Evolutionary conservation across 2,329 filamentous ascomycete species (phyloP), one percentile per base, ranked within the genome.

Genomic region (Penicillium concentricum): DNA sequence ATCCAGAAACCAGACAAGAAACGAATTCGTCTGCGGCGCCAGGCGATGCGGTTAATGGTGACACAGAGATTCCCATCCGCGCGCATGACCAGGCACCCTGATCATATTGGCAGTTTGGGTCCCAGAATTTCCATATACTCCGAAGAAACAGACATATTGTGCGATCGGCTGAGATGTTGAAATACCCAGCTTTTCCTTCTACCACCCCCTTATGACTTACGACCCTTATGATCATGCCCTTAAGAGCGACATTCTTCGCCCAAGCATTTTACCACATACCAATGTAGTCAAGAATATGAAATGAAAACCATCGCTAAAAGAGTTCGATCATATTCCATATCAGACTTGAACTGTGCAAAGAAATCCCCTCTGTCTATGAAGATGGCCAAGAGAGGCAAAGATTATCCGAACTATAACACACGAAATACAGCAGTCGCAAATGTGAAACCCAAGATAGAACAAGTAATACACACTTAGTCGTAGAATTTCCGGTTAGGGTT

Each of bases 401-500:
- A 57, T 50, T 51, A 51, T 44, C 61, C 58, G 54, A 64, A 65
- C 57, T 64, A 65, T 65, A 58, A 51, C 60, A 66, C 61, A 65
- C 47, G 50, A 58, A 64, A 61, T 46, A 46, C 38, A 53, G 38
- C 52, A 49, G 39, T 42, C 52, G n/a, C 41, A 49, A 41, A 52
- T 7, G 32, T 41, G 46, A 37, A 48, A 45, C 28, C 35, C 44
- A 54, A 42, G 54, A 39, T 51, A 30, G 32, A 52, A 43, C 26
- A 52, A 46, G 56, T 26, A 57, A 18, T 13, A 57, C 39, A 47
- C 41, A 44, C 50, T 74, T 87, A 99, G 74, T 97, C 92, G 72
- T 86, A 90, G 85, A 97, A 99, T 79, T 89, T 96, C 75, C 94
- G 88, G 84, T 97, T 97, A 68, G 87, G 83, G 81, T 99, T 99